Evolutionary conservation across 108 stramenopile genomes (phyloP), one percentile per base, ranked within the genome.

Genomic region (Skeletonema tropicum): DNA sequence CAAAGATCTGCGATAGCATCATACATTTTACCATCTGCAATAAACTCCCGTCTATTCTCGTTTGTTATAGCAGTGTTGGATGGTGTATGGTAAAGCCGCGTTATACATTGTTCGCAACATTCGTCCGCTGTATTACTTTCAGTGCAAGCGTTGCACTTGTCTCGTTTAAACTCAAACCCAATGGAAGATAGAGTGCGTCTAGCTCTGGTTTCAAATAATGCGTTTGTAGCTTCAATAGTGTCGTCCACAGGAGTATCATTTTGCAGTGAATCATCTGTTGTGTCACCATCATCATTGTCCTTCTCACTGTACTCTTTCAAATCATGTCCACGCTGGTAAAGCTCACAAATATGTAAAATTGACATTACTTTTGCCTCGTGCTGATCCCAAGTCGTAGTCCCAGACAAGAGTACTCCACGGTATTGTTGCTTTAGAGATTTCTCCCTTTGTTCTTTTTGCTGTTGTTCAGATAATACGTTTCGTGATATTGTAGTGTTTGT

Each of bases 1-100:
- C 88, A 88, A 2, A 88, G 36, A 19, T 84, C 72, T 9, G 82
- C 75, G 5, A 93, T 66, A 19, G 46, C 79, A 60, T 93, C 92
- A 69, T 89, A 93, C 87, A 93, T 88, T 65, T 83, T 80, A 21
- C 92, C 92, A 71, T 90, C 89, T 7, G 90, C 84, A 68, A 90
- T 89, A 49, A 80, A 93, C 36, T 60, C n/a, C 55, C 78, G 66
- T 52, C 92, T 79, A 73, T 93, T 93, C 45, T 82, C 57, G 12
- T 68, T 57, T 11, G 71, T 83, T 19, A 93, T 80, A 52, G 80
- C 61, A 12, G 86, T 88, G 31, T 83, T 68, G 10, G 85, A 75
- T 58, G 78, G 82, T 19, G 77, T 73, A 48, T 92, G 88, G 52
- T 84, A 89, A 14, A 93, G 70, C 41, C 92, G 72, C 7, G 77